These are phyloP conservation scores for Cordyceps militaris DNA, from an alignment of 2,329 filamentous ascomycete genomes.

Conservation along the genomic window DNA sequence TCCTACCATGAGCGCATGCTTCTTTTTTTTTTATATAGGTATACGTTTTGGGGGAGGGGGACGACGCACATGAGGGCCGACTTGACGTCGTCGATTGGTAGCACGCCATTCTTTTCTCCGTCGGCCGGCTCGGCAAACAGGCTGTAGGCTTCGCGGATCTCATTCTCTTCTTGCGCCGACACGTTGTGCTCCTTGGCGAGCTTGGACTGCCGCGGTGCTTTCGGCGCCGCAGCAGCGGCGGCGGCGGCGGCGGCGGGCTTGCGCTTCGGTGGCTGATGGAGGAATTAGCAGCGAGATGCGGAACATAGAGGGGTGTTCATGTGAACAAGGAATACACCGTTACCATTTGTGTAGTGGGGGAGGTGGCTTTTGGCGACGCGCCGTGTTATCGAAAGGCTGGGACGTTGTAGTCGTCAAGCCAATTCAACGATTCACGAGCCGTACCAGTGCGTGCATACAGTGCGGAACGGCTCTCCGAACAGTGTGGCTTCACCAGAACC, in stretches of 20 bases:
- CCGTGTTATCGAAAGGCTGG: background rate
- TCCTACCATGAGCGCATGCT: background rate
- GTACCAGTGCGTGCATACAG: background rate
- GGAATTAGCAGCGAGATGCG: background rate
- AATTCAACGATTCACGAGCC: background rate
- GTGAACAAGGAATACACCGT: too few relatives aligned
- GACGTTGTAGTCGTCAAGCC: background rate
- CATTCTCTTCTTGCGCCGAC: slow-evolving; percentile 72
- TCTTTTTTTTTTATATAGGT: background rate
- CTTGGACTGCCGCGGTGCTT: slow-evolving; percentile 61
- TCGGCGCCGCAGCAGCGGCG: slow-evolving; percentile 20
- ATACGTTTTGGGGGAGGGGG: background rate
- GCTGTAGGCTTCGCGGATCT: slow-evolving; percentile 84
- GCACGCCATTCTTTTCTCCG: slow-evolving; percentile 65
- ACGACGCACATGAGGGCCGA: slow-evolving; percentile 62
- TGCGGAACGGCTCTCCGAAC: background rate
- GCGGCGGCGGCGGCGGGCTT: slow-evolving; percentile 28
- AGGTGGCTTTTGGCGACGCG: background rate
- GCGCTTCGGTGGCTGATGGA: slow-evolving; percentile 45
- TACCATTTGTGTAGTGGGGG: slow-evolving; percentile 2
- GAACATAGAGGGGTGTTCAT: background rate
- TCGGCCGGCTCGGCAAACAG: slow-evolving; percentile 69
- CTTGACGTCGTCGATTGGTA: slow-evolving; percentile 60
- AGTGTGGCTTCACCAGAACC: background rate
- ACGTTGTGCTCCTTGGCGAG: slow-evolving; percentile 90